Percentiles rank a stretch among this genome's conserved stretches.
Evolutionary conservation across 1,284 basidiomycete species (phyloP).

Genomic region (Anthracocystis setariae): DNA sequence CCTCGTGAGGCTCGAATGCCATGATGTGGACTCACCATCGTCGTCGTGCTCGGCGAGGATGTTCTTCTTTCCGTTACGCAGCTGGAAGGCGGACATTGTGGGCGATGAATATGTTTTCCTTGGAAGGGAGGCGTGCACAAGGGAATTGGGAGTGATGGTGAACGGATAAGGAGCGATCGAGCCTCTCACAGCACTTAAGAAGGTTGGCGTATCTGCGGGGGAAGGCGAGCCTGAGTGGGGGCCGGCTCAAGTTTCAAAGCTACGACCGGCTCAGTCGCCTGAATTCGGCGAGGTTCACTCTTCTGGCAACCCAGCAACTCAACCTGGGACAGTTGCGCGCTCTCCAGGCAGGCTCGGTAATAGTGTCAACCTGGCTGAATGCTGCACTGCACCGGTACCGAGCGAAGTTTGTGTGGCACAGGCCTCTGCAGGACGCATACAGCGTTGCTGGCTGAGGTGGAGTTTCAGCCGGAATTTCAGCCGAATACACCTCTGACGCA

Average conservation of each 20-base stretch:
- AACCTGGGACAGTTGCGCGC: too few species aligned
- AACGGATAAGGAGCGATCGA: neutral
- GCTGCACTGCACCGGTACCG: too few species aligned
- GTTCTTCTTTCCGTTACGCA: constrained; percentile 59
- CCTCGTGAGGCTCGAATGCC: neutral
- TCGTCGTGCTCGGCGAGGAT: constrained; percentile 65
- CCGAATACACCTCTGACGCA: neutral
- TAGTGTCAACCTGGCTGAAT: neutral
- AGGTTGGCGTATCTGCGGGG: neutral
- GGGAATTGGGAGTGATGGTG: neutral
- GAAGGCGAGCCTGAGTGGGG: neutral
- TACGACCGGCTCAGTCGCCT: neutral
- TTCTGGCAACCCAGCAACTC: neutral
- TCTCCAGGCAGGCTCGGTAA: neutral
- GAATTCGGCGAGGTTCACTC: neutral
- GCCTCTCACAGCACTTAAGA: neutral
- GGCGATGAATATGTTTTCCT: constrained; percentile 1
- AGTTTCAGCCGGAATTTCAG: constrained; percentile 2
- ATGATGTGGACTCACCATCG: constrained; percentile 57
- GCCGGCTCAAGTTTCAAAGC: neutral
- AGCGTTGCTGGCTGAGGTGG: constrained; percentile 1
- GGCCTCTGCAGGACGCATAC: too few species aligned
- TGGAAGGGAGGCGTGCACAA: neutral
- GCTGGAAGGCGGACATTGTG: constrained; percentile 42
- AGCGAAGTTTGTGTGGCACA: too few species aligned